Evolutionary conservation across 768 basidiomycete species (phyloP), one percentile per base, ranked within the genome.

Genomic region (Amanita thiersii): DNA sequence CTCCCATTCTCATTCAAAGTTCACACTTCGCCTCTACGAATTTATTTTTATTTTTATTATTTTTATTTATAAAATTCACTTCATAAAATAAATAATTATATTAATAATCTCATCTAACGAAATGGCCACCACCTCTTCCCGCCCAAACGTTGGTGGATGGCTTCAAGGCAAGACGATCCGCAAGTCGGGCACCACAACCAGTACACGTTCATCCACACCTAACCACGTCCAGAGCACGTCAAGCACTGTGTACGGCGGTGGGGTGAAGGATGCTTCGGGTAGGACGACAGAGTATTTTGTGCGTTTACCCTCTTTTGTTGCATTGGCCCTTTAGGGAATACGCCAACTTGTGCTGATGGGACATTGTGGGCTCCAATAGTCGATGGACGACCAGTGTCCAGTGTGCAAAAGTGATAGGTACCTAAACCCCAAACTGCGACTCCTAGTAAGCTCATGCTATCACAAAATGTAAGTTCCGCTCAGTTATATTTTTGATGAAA

Each of bases 331-430:
- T n/a, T n/a, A n/a, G n/a, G n/a, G n/a, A n/a, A n/a, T n/a, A n/a
- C 14, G 34, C 10, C 21, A 10, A 21, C 25, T 31, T 12, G 21
- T 33, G 9, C 35, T 17, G 34, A 9, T 14, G 32, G 18, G 24
- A 46, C 24, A 18, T 43, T 31, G 43, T 34, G 19, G 18, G 8
- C 37, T 12, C 38, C 11, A 5, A 12, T 38, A 88, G 86, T 80
- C 82, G 18, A 86, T 86, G 76, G 85, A 89, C 47, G 96, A 99
- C 59, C 81, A 87, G 57, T 99, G 96, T 65, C 94, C 94, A 0
- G 86, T 98, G 2, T 98, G 96, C 71, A 91, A 91, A 61, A 92
- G 89, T 29, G 96, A 99, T 59, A 70, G 94, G 40, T 97, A 96
- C 57, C 69, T 96, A 45, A 96, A 98, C 53, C 90, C 92, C 15